phyloP scores from a whole-genome alignment of 164 flowering plant genomes.

The Macadamia integrifolia region DNA sequence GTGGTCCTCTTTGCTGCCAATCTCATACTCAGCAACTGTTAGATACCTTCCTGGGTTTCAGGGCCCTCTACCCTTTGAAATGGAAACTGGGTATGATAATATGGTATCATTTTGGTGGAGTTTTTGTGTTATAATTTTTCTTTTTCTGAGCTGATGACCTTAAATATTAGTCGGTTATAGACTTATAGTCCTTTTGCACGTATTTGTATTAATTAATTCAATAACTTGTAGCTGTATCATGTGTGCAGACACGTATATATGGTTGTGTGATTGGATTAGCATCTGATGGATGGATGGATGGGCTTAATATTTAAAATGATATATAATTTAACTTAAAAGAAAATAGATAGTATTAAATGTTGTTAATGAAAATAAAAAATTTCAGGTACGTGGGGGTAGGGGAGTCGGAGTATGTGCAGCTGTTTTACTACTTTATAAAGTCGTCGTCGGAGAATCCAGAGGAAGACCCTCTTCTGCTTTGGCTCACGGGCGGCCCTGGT shows the following conservation, averaged over 20 bases:
- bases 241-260: too few species aligned
- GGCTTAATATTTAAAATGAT: too few species aligned
- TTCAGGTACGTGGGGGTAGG: background rate
- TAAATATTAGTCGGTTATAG: too few species aligned
- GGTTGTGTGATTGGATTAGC: background rate
- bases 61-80: background rate
- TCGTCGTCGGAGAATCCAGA: background rate
- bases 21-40: background rate
- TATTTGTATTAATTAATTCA: too few species aligned
- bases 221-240: too few species aligned
- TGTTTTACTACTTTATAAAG: background rate
- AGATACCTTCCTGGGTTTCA: background rate
- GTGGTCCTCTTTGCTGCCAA: background rate
- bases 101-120: background rate
- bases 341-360: too few species aligned
- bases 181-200: too few species aligned
- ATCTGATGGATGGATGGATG: too few species aligned
- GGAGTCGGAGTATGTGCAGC: background rate
- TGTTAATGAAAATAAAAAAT: background rate
- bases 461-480: slow-evolving; percentile 41
- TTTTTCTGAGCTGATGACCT: too few species aligned
- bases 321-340: too few species aligned
- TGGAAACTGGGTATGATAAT: background rate
- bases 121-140: too few species aligned
- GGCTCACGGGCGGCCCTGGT: slow-evolving; percentile 60